Evolutionary conservation across 768 basidiomycete genomes (phyloP).

Genomic region (Podaxis sp.): DNA sequence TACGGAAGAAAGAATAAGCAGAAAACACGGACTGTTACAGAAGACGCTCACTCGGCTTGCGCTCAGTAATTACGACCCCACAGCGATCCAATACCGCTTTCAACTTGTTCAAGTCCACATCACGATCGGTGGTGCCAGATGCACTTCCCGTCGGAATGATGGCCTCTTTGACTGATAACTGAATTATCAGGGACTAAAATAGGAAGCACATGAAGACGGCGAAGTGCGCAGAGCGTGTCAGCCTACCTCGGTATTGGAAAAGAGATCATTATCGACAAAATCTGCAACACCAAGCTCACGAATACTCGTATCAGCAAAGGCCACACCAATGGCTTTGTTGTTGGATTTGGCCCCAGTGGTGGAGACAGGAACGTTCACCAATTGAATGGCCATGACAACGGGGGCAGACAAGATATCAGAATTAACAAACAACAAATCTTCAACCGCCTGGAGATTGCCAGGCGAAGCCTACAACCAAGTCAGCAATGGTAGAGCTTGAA

Average conservation of each 20-base stretch:
- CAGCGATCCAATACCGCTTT: constrained; percentile 87
- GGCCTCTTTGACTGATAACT: constrained; percentile 96
- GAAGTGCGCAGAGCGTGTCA: neutral
- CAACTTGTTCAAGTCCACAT: constrained; percentile 86
- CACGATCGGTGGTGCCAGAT: constrained; percentile 73
- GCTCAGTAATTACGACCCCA: constrained; percentile 85
- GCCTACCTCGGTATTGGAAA: constrained; percentile 89
- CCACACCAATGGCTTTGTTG: constrained; percentile 75
- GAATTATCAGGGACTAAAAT: constrained; percentile 85
- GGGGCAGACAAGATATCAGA: constrained; percentile 82
- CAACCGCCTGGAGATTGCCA: constrained; percentile 72
- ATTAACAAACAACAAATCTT: constrained; percentile 83
- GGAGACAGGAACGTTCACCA: constrained; percentile 51
- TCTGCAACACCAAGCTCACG: constrained; percentile 88
- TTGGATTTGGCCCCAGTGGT: constrained; percentile 52
- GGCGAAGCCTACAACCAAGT: constrained; percentile 40
- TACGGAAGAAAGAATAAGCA: constrained; percentile 27
- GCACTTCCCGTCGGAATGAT: constrained; percentile 76
- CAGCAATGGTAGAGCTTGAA: neutral
- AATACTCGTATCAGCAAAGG: constrained; percentile 88
- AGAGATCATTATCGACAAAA: constrained; percentile 92
- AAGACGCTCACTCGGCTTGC: constrained; percentile 70
- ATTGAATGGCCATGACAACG: constrained; percentile 86
- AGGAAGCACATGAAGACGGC: neutral
- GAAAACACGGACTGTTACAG: neutral